phyloP scores from a whole-genome alignment of 108 stramenopile species.

The Nannochloropsis oceanica region DNA sequence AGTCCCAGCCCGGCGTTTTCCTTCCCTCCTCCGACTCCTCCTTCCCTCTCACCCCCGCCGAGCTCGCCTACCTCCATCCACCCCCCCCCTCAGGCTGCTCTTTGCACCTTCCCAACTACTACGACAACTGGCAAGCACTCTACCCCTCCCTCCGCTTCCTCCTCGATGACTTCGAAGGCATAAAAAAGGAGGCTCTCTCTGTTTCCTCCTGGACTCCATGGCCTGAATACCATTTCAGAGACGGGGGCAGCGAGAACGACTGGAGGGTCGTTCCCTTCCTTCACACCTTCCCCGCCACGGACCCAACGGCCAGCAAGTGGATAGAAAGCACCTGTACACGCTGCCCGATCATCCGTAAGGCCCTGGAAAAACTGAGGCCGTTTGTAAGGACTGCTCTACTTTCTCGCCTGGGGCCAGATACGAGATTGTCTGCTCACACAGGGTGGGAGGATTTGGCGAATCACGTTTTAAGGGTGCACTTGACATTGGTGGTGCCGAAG shows the following conservation, averaged over 20 bases:
- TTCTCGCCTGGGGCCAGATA: constrained; percentile 60
- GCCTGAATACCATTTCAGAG: constrained; percentile 32
- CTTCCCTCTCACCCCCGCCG: not conserved
- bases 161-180: not conserved
- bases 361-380: constrained; percentile 27
- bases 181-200: constrained; percentile 21
- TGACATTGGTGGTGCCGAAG: constrained; percentile 66
- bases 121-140: constrained; percentile 15
- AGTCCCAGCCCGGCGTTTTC: not conserved
- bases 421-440: constrained; percentile 70
- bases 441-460: constrained; percentile 94
- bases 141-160: constrained; percentile 26
- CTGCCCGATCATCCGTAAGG: constrained; percentile 55
- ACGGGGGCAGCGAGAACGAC: constrained; percentile 37
- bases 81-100: not conserved
- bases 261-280: constrained; percentile 82
- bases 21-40: not conserved
- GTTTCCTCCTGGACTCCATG: constrained; percentile 18
- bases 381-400: constrained; percentile 74
- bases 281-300: constrained; percentile 77
- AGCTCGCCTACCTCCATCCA: not conserved
- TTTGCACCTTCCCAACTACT: not conserved
- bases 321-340: constrained; percentile 51
- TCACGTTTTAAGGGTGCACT: constrained; percentile 77
- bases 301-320: constrained; percentile 48